Evolutionary conservation across 495 filamentous ascomycete species (phyloP).

Genomic region (Tetracladium marchalianum): DNA sequence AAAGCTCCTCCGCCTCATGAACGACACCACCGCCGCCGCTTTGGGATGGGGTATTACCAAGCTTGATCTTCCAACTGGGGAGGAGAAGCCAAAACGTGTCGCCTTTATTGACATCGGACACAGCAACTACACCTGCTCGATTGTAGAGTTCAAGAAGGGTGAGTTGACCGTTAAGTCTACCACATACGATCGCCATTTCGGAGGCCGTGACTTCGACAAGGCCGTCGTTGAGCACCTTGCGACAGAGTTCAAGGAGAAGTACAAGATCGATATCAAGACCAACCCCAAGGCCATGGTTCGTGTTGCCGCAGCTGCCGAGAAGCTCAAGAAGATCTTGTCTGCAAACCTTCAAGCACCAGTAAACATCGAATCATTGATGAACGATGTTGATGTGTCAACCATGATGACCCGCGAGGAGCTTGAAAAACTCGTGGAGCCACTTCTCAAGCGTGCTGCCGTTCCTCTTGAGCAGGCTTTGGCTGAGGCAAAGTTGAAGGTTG

Average conservation of each 20-base stretch:
- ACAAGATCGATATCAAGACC: constrained; percentile 79
- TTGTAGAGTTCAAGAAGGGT: constrained; percentile 96
- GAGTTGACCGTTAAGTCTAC: constrained; percentile 90
- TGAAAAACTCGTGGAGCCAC: constrained; percentile 78
- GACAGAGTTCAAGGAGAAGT: constrained; percentile 88
- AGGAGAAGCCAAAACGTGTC: constrained; percentile 89
- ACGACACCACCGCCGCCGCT: constrained; percentile 94
- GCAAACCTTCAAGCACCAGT: constrained; percentile 90
- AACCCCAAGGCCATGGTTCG: constrained; percentile 85
- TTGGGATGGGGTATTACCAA: constrained; percentile 98
- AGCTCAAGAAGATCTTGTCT: constrained; percentile 97
- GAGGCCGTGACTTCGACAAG: constrained; percentile 94
- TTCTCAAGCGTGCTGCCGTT: constrained; percentile 60
- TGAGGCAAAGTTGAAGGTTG: constrained; percentile 77
- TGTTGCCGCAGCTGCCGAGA: constrained; percentile 81
- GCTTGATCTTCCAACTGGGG: constrained; percentile 73
- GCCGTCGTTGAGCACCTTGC: constrained; percentile 90
- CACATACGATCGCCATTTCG: constrained; percentile 92
- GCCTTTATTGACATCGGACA: constrained; percentile 94
- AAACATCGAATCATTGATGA: constrained; percentile 98
- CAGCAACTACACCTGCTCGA: constrained; percentile 86
- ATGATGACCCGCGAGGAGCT: constrained; percentile 92
- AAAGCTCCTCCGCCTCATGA: constrained; percentile 88
- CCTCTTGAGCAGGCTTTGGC: constrained; percentile 85
- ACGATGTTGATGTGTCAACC: constrained; percentile 82